Evolutionary conservation across 495 filamentous ascomycete genomes (phyloP).

Genomic region (Penicillium robsamsonii): DNA sequence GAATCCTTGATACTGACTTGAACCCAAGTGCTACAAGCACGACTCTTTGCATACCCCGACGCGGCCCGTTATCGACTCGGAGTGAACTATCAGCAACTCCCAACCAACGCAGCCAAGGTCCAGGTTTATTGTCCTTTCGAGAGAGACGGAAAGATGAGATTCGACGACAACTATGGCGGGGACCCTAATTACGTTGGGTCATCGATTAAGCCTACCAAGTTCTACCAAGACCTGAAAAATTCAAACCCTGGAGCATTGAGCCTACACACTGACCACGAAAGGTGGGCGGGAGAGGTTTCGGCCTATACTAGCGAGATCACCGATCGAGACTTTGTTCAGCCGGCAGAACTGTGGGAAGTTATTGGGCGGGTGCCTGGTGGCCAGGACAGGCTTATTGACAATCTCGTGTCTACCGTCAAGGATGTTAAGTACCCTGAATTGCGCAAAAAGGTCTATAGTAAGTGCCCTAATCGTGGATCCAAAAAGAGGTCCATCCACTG

Average conservation of each 20-base stretch:
- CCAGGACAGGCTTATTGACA: slow-evolving; percentile 58
- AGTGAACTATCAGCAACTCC: slow-evolving; percentile 60
- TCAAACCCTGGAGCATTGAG: slow-evolving; percentile 5
- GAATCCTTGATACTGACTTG: slow-evolving; percentile 30
- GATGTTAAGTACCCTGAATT: slow-evolving; percentile 24
- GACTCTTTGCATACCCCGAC: slow-evolving; percentile 69
- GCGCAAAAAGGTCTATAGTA: slow-evolving; percentile 27
- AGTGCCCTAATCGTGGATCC: not conserved
- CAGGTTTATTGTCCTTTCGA: slow-evolving; percentile 66
- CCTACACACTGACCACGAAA: slow-evolving; percentile 50
- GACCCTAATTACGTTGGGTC: slow-evolving; percentile 57
- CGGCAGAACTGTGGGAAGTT: slow-evolving; percentile 40
- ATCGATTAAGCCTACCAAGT: slow-evolving; percentile 18
- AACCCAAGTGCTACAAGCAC: slow-evolving; percentile 56
- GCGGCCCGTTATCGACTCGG: slow-evolving; percentile 66
- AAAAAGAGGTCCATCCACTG: not conserved
- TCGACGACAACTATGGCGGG: slow-evolving; percentile 60
- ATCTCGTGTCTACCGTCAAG: slow-evolving; percentile 44
- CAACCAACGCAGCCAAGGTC: slow-evolving; percentile 25
- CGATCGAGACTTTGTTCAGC: slow-evolving; percentile 23
- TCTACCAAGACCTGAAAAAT: slow-evolving; percentile 20
- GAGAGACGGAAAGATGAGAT: slow-evolving; percentile 63
- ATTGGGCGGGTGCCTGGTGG: slow-evolving; percentile 55
- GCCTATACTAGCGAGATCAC: slow-evolving; percentile 27
- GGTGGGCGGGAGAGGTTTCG: slow-evolving; percentile 48